Evolutionary conservation across 2,329 filamentous ascomycete genomes (phyloP).

Genomic region (Trichoderma sp.): DNA sequence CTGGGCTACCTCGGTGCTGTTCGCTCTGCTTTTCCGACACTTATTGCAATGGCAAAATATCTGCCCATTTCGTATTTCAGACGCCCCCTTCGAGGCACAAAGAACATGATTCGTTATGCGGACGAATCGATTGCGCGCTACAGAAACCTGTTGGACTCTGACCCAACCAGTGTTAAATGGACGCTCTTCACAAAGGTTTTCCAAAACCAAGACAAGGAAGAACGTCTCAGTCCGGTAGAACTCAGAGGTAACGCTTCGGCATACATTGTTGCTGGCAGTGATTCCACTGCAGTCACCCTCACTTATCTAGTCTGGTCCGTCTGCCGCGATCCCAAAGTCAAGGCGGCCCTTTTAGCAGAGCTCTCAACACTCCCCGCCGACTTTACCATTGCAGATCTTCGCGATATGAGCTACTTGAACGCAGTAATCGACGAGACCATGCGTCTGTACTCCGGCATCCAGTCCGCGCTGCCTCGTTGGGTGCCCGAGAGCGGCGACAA

Average conservation of each 20-base stretch:
- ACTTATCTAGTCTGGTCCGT: slow-evolving; percentile 53
- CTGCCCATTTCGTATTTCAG: neutral
- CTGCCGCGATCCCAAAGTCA: slow-evolving; percentile 38
- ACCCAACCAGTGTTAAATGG: slow-evolving; percentile 33
- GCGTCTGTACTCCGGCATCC: slow-evolving; percentile 18
- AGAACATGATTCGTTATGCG: slow-evolving; percentile 37
- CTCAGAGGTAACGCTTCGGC: slow-evolving; percentile 45
- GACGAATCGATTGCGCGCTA: slow-evolving; percentile 38
- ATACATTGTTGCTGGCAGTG: slow-evolving; percentile 56
- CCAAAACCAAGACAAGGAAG: slow-evolving; percentile 40
- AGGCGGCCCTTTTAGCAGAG: slow-evolving; percentile 41
- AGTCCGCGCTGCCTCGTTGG: slow-evolving; percentile 1
- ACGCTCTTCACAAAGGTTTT: slow-evolving; percentile 47
- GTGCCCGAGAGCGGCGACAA: neutral
- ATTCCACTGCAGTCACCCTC: slow-evolving; percentile 55
- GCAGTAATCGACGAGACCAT: slow-evolving; percentile 20
- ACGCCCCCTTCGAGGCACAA: slow-evolving; percentile 25
- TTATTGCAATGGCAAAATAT: neutral
- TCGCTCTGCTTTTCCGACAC: neutral
- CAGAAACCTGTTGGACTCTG: slow-evolving; percentile 32
- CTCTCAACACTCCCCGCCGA: slow-evolving; percentile 39
- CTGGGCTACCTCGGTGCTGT: slow-evolving; percentile 50
- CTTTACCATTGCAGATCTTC: neutral
- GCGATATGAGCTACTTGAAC: slow-evolving; percentile 6
- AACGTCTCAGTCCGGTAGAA: slow-evolving; percentile 38